These are phyloP conservation scores for Epichloe uncinata DNA, from an alignment of 2,329 filamentous ascomycete species.

Conservation along the genomic window DNA sequence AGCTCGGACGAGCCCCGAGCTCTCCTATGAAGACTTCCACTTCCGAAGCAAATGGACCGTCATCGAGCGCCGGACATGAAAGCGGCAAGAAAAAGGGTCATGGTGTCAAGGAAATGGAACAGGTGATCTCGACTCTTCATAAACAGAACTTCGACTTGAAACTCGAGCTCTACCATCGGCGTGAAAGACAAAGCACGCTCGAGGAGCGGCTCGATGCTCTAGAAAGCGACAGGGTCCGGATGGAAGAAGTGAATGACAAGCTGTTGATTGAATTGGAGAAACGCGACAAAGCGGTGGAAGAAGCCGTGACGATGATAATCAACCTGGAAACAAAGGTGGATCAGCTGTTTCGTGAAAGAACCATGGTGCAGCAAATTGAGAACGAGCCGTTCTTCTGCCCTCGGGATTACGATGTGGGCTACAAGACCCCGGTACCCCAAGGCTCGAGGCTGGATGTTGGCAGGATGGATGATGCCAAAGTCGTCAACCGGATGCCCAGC, in stretches of 20 bases:
- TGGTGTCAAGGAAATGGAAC: constrained; percentile 55
- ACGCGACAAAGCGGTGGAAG: constrained; percentile 56
- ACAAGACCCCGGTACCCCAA: constrained; percentile 11
- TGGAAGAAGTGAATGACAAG: constrained; percentile 45
- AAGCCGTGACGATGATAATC: constrained; percentile 58
- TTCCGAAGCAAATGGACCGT: constrained; percentile 25
- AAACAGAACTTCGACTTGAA: constrained; percentile 72
- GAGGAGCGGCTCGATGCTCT: constrained; percentile 45
- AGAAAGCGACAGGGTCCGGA: constrained; percentile 38
- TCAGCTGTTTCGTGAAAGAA: constrained; percentile 37
- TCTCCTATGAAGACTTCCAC: constrained; percentile 26
- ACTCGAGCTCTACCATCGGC: constrained; percentile 55
- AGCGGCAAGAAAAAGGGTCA: constrained; percentile 36
- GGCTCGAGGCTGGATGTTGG: constrained; percentile 8
- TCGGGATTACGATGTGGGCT: constrained; percentile 17
- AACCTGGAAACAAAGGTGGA: constrained; percentile 47
- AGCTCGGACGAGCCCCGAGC: constrained; percentile 23
- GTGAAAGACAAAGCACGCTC: constrained; percentile 47
- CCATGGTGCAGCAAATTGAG: constrained; percentile 39
- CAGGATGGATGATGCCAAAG: constrained; percentile 19
- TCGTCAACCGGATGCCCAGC: constrained; percentile 46
- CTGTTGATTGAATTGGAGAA: constrained; percentile 49
- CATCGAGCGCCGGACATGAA: constrained; percentile 29
- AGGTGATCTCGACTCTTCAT: constrained; percentile 52
- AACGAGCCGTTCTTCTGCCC: constrained; percentile 22